Conservation (phyloP, 495 filamentous ascomycete species). For the Aeminium ludgeri region DNA sequence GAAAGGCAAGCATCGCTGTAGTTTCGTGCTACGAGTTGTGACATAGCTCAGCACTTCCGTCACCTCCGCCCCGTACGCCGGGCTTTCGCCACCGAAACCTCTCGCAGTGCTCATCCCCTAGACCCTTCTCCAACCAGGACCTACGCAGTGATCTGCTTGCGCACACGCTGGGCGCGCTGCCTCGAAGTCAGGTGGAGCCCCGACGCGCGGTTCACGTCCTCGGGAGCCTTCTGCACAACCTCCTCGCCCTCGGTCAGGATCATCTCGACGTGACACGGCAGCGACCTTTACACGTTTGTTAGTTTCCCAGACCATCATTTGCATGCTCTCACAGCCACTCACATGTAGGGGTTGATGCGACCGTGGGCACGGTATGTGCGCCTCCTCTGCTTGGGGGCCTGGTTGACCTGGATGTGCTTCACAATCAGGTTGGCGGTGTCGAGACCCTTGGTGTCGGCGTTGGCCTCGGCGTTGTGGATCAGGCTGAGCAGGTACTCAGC, state of each 20-base stretch:
- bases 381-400: constrained; percentile 94
- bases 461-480: constrained; percentile 97
- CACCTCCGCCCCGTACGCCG: too few species aligned
- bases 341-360: constrained; percentile 43
- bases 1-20: too few species aligned
- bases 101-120: too few species aligned
- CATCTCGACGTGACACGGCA: constrained; percentile 98
- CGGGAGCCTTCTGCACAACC: constrained; percentile 66
- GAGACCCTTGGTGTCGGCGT: constrained; percentile 97
- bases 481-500: constrained; percentile 93
- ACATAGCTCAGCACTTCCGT: too few species aligned
- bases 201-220: constrained; percentile 41
- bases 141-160: constrained; percentile 43
- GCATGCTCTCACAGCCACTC: constrained; percentile 31
- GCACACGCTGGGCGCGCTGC: constrained; percentile 69
- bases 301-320: background rate
- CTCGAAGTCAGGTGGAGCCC: constrained; percentile 53
- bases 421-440: constrained; percentile 91
- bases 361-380: constrained; percentile 99
- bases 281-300: constrained; percentile 36
- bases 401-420: constrained; percentile 99
- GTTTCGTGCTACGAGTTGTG: too few species aligned
- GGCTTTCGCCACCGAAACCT: too few species aligned
- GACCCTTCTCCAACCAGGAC: background rate
- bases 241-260: constrained; percentile 96